Percentiles rank a stretch among this genome's conserved stretches.
Evolutionary conservation across 208 protist species (phyloP).

Genomic region (Leishmania martiniquensis): DNA sequence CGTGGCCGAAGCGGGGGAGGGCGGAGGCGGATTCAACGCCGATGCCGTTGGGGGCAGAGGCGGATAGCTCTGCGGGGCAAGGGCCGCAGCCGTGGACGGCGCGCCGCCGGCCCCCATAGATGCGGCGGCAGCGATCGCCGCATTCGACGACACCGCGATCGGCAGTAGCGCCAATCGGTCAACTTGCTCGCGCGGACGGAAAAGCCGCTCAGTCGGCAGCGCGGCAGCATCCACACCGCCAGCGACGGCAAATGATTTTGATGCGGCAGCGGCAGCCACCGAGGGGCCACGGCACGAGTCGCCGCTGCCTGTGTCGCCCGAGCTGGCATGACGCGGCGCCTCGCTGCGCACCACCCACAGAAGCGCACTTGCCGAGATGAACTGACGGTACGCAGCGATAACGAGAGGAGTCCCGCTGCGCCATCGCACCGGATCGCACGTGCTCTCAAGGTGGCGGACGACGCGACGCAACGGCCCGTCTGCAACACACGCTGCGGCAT

Average conservation of each 20-base stretch:
- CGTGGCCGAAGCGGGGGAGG: not conserved
- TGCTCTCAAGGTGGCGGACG: constrained; percentile 4
- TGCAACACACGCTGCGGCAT: constrained; percentile 1
- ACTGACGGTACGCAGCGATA: constrained; percentile 17
- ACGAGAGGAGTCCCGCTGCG: constrained; percentile 15
- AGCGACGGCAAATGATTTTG: not conserved
- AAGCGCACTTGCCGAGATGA: constrained; percentile 13
- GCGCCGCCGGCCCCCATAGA: not conserved
- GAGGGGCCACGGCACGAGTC: not conserved
- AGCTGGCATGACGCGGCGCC: not conserved
- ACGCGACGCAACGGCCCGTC: constrained; percentile 9
- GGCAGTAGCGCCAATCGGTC: constrained; percentile 18
- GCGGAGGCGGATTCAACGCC: not conserved
- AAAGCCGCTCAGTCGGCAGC: constrained; percentile 7
- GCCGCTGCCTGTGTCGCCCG: not conserved
- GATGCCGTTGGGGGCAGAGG: not conserved
- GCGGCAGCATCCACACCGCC: not conserved
- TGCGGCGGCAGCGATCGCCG: not conserved
- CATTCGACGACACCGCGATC: constrained; percentile 5
- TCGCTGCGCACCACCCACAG: constrained; percentile 15
- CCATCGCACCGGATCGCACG: constrained; percentile 28
- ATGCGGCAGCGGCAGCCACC: constrained; percentile 2
- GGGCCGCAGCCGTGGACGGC: not conserved
- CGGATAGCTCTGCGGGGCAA: not conserved
- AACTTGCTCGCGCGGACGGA: constrained; percentile 15